Base-by-base conservation (phyloP, 2,329 filamentous ascomycete genomes). In the Knufia petricola region DNA sequence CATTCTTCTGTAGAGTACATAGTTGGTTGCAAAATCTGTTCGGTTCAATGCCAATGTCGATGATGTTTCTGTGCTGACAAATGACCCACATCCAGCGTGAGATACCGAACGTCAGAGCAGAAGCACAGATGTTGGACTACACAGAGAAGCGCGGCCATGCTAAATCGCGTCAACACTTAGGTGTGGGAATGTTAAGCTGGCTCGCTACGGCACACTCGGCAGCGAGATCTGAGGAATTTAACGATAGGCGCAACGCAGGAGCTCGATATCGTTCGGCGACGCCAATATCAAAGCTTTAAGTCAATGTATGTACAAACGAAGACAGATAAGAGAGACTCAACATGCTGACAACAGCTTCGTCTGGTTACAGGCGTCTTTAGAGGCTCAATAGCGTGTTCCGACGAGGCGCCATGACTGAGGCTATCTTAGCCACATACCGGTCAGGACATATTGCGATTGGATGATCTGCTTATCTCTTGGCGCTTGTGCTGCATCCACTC, bases 391-490 rank as follows among this genome's bases (percentile, higher is more conserved):
- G 26, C 6, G 26, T 28, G 26, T 28, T 28, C 26, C 26, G 32
- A 6, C 13, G 15, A 36, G 32, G 15, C 32, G 32, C 32, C 32
- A 17, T 36, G 15, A n/a, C 32, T n/a, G 15, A n/a, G 32, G 15
- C 6, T n/a, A 4, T n/a, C 4, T 4, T 6, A 36, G 32, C 32
- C 20, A 23, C 3, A 2, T 19, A 9, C 2, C 3, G 24, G 24
- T 24, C 13, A 26, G 39, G 39, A 23, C 39, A 24, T 3, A 3
- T 41, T 23, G 4, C 32, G 12, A 46, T 46, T 46, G 6, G 42
- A 3, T 10, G 8, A 24, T 24, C 23, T 3, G 15, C 42, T 46
- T 46, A 46, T 46, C 42, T 36, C 42, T 46, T 46, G 42, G 42
- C 42, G 24, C 19, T 20, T 21, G 31, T 28, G 26, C 26, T 28